Percentiles rank a stretch among this genome's conserved stretches.
Conservation (phyloP, 2,329 filamentous ascomycete genomes). For the Ophiostoma fasciatum region DNA sequence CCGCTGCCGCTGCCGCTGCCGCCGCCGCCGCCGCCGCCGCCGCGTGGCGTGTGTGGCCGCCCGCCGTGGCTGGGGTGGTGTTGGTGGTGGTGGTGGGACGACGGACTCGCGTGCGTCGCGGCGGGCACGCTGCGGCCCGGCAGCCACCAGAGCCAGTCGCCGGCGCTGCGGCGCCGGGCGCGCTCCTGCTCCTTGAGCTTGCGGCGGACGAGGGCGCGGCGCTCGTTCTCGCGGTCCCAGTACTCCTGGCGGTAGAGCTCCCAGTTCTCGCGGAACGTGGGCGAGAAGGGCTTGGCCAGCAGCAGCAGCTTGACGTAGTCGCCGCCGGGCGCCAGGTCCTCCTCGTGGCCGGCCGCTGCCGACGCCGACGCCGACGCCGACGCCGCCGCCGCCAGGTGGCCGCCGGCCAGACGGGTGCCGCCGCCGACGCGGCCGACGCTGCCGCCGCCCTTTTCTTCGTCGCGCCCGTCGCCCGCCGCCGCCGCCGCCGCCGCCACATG, state of each 20-base stretch:
- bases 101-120: not conserved
- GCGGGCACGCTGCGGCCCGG: slow-evolving; percentile 40
- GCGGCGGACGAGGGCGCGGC: slow-evolving; percentile 55
- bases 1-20: slow-evolving; percentile 2
- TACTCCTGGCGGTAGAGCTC: slow-evolving; percentile 88
- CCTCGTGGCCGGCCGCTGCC: slow-evolving; percentile 47
- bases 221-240: slow-evolving; percentile 93
- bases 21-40: slow-evolving; percentile 4
- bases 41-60: slow-evolving; percentile 7
- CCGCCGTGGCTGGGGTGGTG: not conserved
- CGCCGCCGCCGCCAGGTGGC: not conserved
- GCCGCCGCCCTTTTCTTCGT: slow-evolving; percentile 9
- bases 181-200: slow-evolving; percentile 56
- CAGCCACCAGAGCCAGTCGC: slow-evolving; percentile 76
- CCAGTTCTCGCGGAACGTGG: slow-evolving; percentile 93
- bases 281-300: slow-evolving; percentile 85
- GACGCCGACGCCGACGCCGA: not conserved
- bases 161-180: slow-evolving; percentile 50
- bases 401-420: not conserved
- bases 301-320: slow-evolving; percentile 85
- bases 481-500: not conserved
- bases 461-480: slow-evolving; percentile 13
- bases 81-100: not conserved
- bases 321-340: slow-evolving; percentile 79
- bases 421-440: too few species aligned